These are phyloP conservation scores for Nicotiana sylvestris DNA, from an alignment of 257 asterid genomes.

Conservation along the genomic window DNA sequence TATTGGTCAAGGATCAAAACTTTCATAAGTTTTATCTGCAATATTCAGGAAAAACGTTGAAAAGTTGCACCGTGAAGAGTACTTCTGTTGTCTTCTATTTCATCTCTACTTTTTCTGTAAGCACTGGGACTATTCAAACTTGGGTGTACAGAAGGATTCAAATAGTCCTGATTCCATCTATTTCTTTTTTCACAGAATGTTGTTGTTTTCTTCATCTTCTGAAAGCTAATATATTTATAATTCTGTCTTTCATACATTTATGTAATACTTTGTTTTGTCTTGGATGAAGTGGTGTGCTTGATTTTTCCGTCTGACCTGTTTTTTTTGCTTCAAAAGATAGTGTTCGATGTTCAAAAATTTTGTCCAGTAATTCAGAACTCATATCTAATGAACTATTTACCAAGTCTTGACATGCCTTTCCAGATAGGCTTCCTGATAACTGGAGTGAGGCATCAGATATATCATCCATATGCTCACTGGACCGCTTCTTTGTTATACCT, in stretches of 20 bases:
- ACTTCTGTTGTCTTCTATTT: conserved; percentile 1
- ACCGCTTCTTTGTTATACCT: conserved; percentile 88
- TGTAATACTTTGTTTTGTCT: background rate
- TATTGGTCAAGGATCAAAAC: background rate
- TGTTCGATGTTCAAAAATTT: conserved; percentile 6
- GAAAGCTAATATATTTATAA: background rate
- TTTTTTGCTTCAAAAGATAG: conserved; percentile 12
- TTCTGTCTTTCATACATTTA: background rate
- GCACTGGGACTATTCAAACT: background rate
- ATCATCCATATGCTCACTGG: conserved; percentile 57
- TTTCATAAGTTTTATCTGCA: background rate
- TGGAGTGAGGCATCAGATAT: conserved; percentile 87
- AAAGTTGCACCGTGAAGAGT: background rate
- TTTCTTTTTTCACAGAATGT: background rate
- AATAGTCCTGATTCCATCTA: background rate
- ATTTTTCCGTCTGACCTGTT: background rate
- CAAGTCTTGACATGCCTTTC: conserved; percentile 17
- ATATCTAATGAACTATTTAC: conserved; percentile 11
- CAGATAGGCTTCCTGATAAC: conserved; percentile 78
- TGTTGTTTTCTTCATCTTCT: background rate
- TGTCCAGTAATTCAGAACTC: conserved; percentile 5
- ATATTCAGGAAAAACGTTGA: background rate
- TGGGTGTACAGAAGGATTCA: background rate
- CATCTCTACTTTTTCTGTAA: background rate
- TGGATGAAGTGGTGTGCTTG: background rate